A percentile compares a stretch with the other conserved stretches of the same genome.
phyloP scores from a whole-genome alignment of 2,329 filamentous ascomycete genomes.

The Beauveria australis region DNA sequence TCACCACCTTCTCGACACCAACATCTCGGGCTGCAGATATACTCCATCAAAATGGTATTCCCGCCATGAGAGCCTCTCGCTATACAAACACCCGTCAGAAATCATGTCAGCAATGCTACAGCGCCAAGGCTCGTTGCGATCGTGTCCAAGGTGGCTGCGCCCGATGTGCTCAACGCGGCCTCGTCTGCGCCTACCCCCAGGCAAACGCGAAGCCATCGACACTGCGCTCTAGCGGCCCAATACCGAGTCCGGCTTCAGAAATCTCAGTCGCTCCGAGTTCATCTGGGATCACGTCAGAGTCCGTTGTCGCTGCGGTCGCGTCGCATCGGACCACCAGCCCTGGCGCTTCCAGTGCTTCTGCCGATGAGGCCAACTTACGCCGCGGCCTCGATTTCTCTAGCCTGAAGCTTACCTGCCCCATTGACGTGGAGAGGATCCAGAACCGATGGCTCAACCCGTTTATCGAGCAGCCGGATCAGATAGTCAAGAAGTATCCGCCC shows the following conservation, averaged over 20 bases:
- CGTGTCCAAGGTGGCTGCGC: not conserved
- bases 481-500: conserved; percentile 1
- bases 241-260: not conserved
- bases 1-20: not conserved
- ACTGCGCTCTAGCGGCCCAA: not conserved
- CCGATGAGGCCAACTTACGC: not conserved
- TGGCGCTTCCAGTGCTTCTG: not conserved
- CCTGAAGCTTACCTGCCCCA: not conserved
- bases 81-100: conserved; percentile 6
- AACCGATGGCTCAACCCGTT: conserved; percentile 5
- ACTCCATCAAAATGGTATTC: not conserved
- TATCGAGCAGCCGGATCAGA: not conserved
- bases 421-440: conserved; percentile 2
- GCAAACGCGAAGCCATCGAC: not conserved
- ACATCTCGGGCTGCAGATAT: too few relatives aligned
- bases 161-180: not conserved
- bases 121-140: conserved; percentile 3
- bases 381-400: not conserved
- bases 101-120: conserved; percentile 1
- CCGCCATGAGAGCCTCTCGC: not conserved
- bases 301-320: not conserved
- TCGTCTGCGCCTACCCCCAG: not conserved
- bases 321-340: not conserved
- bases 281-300: not conserved
- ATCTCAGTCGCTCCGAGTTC: not conserved